Percentiles rank a stretch among this genome's conserved stretches.
These are phyloP conservation scores for Amanita polypyramis DNA, from an alignment of 768 basidiomycete species.

Conservation along the genomic window DNA sequence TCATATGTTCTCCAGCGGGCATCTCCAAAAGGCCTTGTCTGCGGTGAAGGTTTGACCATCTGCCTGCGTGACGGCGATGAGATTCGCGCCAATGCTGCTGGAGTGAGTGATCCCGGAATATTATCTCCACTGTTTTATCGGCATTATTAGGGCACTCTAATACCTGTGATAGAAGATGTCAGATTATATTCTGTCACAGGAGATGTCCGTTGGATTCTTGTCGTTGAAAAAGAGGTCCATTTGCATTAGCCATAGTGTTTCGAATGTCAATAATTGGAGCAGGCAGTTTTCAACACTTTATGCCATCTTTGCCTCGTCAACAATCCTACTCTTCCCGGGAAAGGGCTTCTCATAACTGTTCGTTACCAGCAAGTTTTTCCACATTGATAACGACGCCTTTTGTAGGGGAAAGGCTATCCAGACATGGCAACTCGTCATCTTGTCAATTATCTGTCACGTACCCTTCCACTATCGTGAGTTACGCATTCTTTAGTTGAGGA, in stretches of 20 bases:
- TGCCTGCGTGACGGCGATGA: conserved; percentile 44
- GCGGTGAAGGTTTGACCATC: conserved; percentile 53
- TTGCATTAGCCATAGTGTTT: neutral
- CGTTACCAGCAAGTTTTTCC: neutral
- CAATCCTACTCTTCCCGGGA: conserved; percentile 39
- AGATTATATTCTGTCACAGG: conserved; percentile 43
- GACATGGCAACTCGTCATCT: conserved; percentile 87
- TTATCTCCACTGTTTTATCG: neutral
- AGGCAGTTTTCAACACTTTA: conserved; percentile 95
- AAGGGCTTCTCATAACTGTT: conserved; percentile 76
- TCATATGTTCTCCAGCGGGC: conserved; percentile 50
- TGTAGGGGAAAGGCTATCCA: conserved; percentile 93
- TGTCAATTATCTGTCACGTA: conserved; percentile 58
- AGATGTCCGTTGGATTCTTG: conserved; percentile 62
- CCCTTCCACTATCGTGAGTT: conserved; percentile 48
- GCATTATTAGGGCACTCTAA: conserved; percentile 50
- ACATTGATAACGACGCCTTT: neutral
- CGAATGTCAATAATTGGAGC: conserved; percentile 7
- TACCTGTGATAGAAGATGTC: conserved; percentile 72
- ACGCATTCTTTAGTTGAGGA: neutral
- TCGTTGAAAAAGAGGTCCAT: conserved; percentile 89
- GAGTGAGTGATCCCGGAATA: conserved; percentile 28
- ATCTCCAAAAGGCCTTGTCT: conserved; percentile 80
- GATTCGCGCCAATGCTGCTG: conserved; percentile 41
- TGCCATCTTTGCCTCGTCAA: conserved; percentile 45